phyloP scores from a whole-genome alignment of 2,329 filamentous ascomycete species.

The Colletotrichum simmondsii region DNA sequence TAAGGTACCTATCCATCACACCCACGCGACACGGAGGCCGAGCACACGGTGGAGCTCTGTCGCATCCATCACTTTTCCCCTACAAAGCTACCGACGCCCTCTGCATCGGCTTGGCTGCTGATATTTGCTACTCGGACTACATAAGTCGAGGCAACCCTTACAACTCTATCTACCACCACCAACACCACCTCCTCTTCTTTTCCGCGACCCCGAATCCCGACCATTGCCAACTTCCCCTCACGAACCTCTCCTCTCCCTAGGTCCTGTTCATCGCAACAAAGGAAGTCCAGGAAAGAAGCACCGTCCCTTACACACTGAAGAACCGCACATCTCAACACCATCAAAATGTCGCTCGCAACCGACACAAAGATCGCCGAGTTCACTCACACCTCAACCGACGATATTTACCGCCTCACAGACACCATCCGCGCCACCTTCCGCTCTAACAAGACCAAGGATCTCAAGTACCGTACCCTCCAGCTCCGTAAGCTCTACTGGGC shows the following conservation, averaged over 20 bases:
- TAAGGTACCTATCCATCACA: neutral
- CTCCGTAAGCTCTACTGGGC: slow-evolving; percentile 97
- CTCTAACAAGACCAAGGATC: slow-evolving; percentile 82
- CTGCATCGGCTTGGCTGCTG: slow-evolving; percentile 20
- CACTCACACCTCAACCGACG: slow-evolving; percentile 71
- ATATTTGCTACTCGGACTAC: slow-evolving; percentile 23
- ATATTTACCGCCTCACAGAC: slow-evolving; percentile 71
- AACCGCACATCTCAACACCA: neutral
- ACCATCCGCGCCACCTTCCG: slow-evolving; percentile 76
- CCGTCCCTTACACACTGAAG: slow-evolving; percentile 12
- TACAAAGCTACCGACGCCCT: slow-evolving; percentile 16
- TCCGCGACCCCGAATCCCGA: slow-evolving; percentile 21
- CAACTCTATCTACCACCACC: slow-evolving; percentile 4
- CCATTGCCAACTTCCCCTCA: slow-evolving; percentile 28
- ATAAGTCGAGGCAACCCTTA: slow-evolving; percentile 26
- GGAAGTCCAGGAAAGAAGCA: neutral
- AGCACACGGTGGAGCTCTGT: slow-evolving; percentile 31
- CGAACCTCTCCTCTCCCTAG: slow-evolving; percentile 17
- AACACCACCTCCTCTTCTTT: neutral
- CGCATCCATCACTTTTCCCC: slow-evolving; percentile 16
- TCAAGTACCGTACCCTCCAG: slow-evolving; percentile 86
- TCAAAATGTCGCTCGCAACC: slow-evolving; percentile 49
- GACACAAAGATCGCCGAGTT: slow-evolving; percentile 59
- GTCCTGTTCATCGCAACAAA: slow-evolving; percentile 5
- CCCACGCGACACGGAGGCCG: slow-evolving; percentile 26